Evolutionary conservation across 2,329 filamentous ascomycete genomes (phyloP), one percentile per base, ranked within the genome.

Genomic region (Neofusicoccum ribis): DNA sequence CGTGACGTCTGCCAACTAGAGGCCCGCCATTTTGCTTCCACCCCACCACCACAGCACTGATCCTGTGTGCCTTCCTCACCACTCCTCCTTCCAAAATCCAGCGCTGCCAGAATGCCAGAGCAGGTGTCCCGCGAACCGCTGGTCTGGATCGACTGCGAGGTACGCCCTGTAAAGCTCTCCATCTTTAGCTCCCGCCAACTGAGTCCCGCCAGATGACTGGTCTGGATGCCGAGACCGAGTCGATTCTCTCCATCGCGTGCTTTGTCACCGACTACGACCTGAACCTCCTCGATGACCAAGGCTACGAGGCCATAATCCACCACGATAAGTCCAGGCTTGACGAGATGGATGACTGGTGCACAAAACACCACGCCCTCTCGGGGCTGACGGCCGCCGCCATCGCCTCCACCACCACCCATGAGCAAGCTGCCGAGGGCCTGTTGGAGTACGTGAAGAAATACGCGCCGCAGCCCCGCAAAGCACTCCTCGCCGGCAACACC

Each of bases 211-310:
- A 96, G 92, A 99, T 99, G 95, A 98, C 92, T 37, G 92, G 92
- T 23, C 85, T 96, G 7, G 84, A 97, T 77, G 84, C 89, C 1
- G 86, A 91, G 66, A 87, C 82, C 37, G 94, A 98, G 74, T 88
- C 89, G 64, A 95, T 98, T 73, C 88, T 98, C 73, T 93, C 96
- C 72, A 90, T 98, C 65, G 94, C 90, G 78, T 97, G 93, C 80
- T 90, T 96, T 78, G 86, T 99, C 75, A 99, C 95, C 7, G 91
- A 93, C 70, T 85, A 88, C 62, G 83, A 92, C 67, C 86, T 99
- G 20, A 85, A 91, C 65, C 77, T 96, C 39, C 79, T 96, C 31
- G 92, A 97, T 67, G 81, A 88, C 27, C 77, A 84, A 37, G 94
- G 94, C 70, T 97, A 91, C 83, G 91, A 96, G 73, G 86, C 86